A percentile compares a stretch with the other conserved stretches of the same genome.
Conservation (phyloP, 352 stramenopile species). For the Ophiocytium majus region DNA sequence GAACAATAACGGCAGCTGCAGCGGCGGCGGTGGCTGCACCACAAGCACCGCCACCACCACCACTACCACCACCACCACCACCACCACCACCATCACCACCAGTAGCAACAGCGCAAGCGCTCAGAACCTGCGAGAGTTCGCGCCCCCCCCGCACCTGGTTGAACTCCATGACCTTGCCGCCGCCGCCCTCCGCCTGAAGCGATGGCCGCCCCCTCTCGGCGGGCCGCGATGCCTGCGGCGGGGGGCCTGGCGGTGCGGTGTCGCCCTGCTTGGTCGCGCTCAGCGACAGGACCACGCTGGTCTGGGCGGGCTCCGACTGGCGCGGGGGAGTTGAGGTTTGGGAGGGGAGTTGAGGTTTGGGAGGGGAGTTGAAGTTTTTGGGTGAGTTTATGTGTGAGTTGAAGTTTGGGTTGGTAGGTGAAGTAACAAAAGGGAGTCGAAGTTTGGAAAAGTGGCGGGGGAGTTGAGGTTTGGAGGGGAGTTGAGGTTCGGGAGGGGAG, state of each 20-base stretch:
- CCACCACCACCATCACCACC: too few species aligned
- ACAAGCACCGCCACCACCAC: too few species aligned
- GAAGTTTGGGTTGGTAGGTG: background rate
- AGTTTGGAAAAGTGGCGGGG: background rate
- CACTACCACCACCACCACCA: too few species aligned
- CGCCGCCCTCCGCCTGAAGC: background rate
- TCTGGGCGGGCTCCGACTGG: background rate
- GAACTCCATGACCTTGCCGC: slow-evolving; percentile 31
- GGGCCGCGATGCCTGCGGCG: slow-evolving; percentile 25
- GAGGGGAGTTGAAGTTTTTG: background rate
- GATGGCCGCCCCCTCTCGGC: slow-evolving; percentile 14
- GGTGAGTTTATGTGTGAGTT: background rate
- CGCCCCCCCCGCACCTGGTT: slow-evolving; percentile 30
- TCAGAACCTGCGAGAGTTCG: too few species aligned
- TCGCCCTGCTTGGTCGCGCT: slow-evolving; percentile 28
- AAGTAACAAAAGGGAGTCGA: too few species aligned
- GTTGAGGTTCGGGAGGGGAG: background rate
- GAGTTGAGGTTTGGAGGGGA: background rate
- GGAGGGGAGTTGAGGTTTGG: background rate
- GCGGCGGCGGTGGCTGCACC: too few species aligned
- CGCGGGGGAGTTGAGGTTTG: background rate
- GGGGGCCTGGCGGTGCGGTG: slow-evolving; percentile 26
- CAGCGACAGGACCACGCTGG: slow-evolving; percentile 33
- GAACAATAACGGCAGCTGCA: too few species aligned
- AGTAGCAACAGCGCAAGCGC: too few species aligned